Percentiles rank a stretch among this genome's conserved stretches.
These are phyloP conservation scores for Agrocybe praecox DNA, from an alignment of 768 basidiomycete genomes.

Conservation along the genomic window DNA sequence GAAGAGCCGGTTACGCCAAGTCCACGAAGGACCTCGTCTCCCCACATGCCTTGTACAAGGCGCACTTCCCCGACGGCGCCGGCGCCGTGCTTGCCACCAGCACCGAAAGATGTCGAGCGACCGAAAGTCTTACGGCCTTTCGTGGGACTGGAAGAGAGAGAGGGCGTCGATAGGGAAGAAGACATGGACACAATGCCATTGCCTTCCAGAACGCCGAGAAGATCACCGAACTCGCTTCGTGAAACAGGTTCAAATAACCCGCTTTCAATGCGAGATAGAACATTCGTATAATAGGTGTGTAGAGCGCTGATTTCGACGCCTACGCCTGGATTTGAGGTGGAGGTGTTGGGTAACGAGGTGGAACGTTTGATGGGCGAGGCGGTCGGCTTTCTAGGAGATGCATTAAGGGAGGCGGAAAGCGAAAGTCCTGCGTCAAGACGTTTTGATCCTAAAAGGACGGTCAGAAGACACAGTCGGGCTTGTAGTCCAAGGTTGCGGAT, in stretches of 20 bases:
- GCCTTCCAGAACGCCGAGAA: conserved; percentile 73
- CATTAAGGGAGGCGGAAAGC: conserved; percentile 40
- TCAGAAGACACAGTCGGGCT: conserved; percentile 68
- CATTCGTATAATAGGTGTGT: conserved; percentile 60
- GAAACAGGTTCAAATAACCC: conserved; percentile 66
- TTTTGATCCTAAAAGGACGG: conserved; percentile 63
- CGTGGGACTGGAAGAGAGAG: conserved; percentile 40
- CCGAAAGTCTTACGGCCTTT: conserved; percentile 54
- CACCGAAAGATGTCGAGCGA: conserved; percentile 61
- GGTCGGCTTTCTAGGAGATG: conserved; percentile 36
- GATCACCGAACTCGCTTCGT: conserved; percentile 75
- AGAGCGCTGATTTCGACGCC: conserved; percentile 63
- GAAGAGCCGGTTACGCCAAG: conserved; percentile 49
- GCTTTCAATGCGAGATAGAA: conserved; percentile 58
- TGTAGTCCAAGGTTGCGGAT: conserved; percentile 74
- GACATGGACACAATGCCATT: conserved; percentile 59
- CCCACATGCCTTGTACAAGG: conserved; percentile 63
- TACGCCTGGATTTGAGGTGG: conserved; percentile 26
- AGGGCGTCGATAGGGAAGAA: conserved; percentile 29
- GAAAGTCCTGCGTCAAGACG: conserved; percentile 61
- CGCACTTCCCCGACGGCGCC: conserved; percentile 50
- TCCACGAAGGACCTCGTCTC: conserved; percentile 72
- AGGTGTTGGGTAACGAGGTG: conserved; percentile 30
- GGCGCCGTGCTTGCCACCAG: conserved; percentile 35
- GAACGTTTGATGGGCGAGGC: conserved; percentile 58